Conservation (phyloP, 2,329 filamentous ascomycete species). For the Leptographium wingfieldii region DNA sequence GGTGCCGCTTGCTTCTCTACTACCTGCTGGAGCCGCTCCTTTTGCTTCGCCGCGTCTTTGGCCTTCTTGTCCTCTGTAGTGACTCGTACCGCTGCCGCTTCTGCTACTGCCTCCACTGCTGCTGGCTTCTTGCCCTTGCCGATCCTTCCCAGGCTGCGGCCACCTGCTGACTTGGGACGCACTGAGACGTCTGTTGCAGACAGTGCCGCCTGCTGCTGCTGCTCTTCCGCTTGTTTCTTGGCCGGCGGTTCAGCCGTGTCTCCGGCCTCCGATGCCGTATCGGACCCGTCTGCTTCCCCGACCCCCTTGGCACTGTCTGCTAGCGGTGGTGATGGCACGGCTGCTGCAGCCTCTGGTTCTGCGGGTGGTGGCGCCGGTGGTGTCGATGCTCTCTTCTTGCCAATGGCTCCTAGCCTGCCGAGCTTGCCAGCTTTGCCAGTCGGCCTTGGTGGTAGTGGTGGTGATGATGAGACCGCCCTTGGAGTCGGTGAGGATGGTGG, state of each 20-base stretch:
- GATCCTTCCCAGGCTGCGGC: slow-evolving; percentile 25
- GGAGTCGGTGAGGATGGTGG: neutral
- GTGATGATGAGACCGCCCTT: neutral
- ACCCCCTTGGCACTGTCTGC: neutral
- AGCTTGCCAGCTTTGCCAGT: neutral
- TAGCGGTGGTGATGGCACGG: slow-evolving; percentile 21
- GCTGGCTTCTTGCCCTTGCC: slow-evolving; percentile 21
- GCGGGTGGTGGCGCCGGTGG: slow-evolving; percentile 21
- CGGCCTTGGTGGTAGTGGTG: neutral
- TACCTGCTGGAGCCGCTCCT: slow-evolving; percentile 36
- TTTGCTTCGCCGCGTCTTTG: neutral
- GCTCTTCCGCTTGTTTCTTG: slow-evolving; percentile 6
- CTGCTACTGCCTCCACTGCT: slow-evolving; percentile 11
- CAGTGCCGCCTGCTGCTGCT: neutral
- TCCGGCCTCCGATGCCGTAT: slow-evolving; percentile 33
- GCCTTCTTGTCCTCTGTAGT: slow-evolving; percentile 24
- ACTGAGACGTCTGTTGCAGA: neutral
- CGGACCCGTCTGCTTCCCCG: slow-evolving; percentile 13
- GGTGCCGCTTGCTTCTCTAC: slow-evolving; percentile 37
- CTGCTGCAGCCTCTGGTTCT: slow-evolving; percentile 12
- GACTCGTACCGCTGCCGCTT: slow-evolving; percentile 17
- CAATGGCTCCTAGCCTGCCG: slow-evolving; percentile 7
- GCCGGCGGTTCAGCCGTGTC: slow-evolving; percentile 15
- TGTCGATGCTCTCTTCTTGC: slow-evolving; percentile 30
- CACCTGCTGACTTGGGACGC: neutral